A percentile compares a stretch with the other conserved stretches of the same genome.
Conservation (phyloP, 495 filamentous ascomycete species). For the Aspergillus coremiiformis region DNA sequence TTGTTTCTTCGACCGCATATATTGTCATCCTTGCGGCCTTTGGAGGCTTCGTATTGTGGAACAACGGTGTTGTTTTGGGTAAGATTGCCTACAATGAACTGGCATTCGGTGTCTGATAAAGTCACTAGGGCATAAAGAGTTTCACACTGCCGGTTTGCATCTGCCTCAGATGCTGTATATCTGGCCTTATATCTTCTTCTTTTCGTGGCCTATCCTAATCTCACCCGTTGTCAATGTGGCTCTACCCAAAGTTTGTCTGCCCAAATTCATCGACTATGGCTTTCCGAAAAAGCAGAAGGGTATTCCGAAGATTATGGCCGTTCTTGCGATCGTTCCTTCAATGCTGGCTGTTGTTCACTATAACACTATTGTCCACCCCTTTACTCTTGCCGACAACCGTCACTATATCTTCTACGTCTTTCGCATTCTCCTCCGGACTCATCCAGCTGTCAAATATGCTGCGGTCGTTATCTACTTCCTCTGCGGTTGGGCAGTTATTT, state of each 20-base stretch:
- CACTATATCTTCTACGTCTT: constrained; percentile 98
- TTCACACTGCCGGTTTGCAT: constrained; percentile 83
- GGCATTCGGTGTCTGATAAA: constrained; percentile 10
- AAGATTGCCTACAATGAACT: constrained; percentile 7
- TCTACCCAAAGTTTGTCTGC: constrained; percentile 29
- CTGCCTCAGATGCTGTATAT: constrained; percentile 92
- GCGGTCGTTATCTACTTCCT: constrained; percentile 56
- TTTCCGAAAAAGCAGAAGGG: constrained; percentile 27
- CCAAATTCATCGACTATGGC: constrained; percentile 32
- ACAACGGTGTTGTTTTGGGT: constrained; percentile 88
- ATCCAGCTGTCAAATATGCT: constrained; percentile 57
- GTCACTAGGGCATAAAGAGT: constrained; percentile 73
- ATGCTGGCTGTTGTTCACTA: constrained; percentile 56
- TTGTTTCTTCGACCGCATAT: constrained; percentile 55
- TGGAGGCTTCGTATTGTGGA: constrained; percentile 70
- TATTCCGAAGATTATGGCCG: constrained; percentile 32
- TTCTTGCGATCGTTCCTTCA: constrained; percentile 30
- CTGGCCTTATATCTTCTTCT: constrained; percentile 81
- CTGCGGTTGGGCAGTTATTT: constrained; percentile 53
- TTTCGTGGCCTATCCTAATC: constrained; percentile 72
- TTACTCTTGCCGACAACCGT: constrained; percentile 91
- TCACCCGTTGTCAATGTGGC: constrained; percentile 41
- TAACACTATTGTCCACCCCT: constrained; percentile 94
- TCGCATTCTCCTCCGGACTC: constrained; percentile 64
- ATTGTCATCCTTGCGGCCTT: constrained; percentile 61